phyloP scores from a whole-genome alignment of 129 eudicot genomes.

The Solidago caesia region DNA sequence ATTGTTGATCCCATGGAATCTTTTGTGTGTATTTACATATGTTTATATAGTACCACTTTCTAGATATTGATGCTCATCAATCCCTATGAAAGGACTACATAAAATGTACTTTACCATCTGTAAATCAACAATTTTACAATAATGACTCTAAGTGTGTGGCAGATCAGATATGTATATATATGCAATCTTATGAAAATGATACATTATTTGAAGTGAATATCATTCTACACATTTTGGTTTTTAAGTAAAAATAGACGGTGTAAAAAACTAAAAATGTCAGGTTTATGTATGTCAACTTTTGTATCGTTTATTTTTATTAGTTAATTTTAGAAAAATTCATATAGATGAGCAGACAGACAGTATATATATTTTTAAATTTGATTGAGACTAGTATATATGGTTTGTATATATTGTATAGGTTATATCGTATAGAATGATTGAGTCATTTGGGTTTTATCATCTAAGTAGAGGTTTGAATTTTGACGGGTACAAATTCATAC shows the following conservation, averaged over 20 bases:
- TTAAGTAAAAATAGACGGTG: too few relatives aligned
- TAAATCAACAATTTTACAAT: not conserved
- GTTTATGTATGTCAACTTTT: too few relatives aligned
- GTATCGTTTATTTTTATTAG: not conserved
- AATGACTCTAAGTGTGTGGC: not conserved
- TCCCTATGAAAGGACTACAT: conserved; percentile 28
- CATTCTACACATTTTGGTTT: too few relatives aligned
- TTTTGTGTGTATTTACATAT: not conserved
- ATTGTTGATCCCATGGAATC: conserved; percentile 19
- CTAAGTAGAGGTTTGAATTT: too few relatives aligned
- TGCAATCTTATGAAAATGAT: conserved; percentile 1
- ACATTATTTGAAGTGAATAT: not conserved
- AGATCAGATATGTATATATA: not conserved
- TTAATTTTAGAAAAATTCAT: too few relatives aligned
- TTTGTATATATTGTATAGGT: too few relatives aligned
- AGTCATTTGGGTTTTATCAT: too few relatives aligned
- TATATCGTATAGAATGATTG: too few relatives aligned
- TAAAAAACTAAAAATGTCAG: too few relatives aligned
- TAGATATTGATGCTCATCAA: conserved; percentile 13
- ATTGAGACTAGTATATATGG: not conserved
- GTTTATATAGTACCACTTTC: not conserved
- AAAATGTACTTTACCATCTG: not conserved
- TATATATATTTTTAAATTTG: not conserved
- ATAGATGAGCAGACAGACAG: too few relatives aligned
- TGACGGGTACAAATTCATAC: too few relatives aligned